Evolutionary conservation across 164 flowering plant species (phyloP).

Genomic region (Dillenia turbinata): DNA sequence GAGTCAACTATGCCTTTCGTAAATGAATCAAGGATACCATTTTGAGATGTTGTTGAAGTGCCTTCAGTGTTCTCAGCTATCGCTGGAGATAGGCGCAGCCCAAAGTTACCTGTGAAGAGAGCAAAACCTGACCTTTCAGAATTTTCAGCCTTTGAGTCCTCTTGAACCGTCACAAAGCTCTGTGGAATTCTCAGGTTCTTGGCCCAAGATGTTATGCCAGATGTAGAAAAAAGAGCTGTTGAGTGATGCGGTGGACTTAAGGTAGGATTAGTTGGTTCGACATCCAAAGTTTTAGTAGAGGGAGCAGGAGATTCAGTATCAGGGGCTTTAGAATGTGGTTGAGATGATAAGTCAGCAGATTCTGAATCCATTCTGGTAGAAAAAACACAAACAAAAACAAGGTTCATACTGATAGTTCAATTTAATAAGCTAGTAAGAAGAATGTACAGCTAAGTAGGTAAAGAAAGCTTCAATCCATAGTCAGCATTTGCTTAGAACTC

Average conservation of each 20-base stretch:
- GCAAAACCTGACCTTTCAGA: conserved; percentile 71
- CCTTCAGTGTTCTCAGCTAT: conserved; percentile 24
- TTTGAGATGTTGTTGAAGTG: conserved; percentile 33
- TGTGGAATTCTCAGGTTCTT: conserved; percentile 72
- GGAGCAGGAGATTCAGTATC: conserved; percentile 15
- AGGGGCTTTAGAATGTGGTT: conserved; percentile 12
- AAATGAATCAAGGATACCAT: conserved; percentile 71
- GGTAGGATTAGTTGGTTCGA: no score
- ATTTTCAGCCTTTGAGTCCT: conserved; percentile 38
- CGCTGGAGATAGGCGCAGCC: conserved; percentile 75
- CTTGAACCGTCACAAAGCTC: conserved; percentile 37
- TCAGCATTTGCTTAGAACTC: no score
- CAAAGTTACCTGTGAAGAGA: conserved; percentile 76
- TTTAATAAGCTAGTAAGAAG: no score
- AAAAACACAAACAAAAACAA: neutral
- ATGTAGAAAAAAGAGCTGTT: conserved; percentile 49
- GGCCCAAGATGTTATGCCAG: conserved; percentile 83
- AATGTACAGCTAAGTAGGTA: no score
- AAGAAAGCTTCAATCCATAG: no score
- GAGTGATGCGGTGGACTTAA: conserved; percentile 20
- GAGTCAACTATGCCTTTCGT: conserved; percentile 90
- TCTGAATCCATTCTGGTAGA: conserved; percentile 30
- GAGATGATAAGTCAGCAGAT: conserved; percentile 19
- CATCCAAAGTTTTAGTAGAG: neutral
- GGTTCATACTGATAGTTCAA: no score